phyloP scores from a whole-genome alignment of 805 yeast genomes.

The Candida taoyuanica region DNA sequence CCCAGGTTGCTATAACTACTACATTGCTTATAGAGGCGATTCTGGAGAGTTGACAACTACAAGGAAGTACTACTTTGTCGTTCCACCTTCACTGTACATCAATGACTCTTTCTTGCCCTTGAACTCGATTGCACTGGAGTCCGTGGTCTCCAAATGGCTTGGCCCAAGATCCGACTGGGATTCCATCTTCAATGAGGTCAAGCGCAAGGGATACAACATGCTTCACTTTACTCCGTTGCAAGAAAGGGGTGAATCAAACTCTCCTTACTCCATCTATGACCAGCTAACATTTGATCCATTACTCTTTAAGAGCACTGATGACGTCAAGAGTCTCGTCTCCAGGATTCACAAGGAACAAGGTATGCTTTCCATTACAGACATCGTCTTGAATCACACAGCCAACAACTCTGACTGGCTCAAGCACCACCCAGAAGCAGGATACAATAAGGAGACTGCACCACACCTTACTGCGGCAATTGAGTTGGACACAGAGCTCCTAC shows the following conservation, averaged over 20 bases:
- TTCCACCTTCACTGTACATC: conserved; percentile 68
- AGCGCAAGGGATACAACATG: conserved; percentile 87
- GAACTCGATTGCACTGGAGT: conserved; percentile 75
- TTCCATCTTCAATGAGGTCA: conserved; percentile 51
- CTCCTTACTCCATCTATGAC: conserved; percentile 90
- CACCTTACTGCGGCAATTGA: conserved; percentile 82
- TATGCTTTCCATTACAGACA: conserved; percentile 79
- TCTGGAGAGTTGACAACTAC: conserved; percentile 42
- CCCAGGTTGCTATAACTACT: conserved; percentile 82
- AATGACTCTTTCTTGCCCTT: conserved; percentile 57
- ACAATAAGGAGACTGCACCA: conserved; percentile 82
- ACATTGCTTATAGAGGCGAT: conserved; percentile 49
- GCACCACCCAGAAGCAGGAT: conserved; percentile 88
- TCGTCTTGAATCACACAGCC: conserved; percentile 94
- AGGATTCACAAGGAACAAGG: conserved; percentile 49
- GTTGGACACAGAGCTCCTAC: conserved; percentile 63
- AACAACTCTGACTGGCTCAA: conserved; percentile 81
- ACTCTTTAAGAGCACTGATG: conserved; percentile 50
- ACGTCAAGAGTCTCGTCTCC: conserved; percentile 49
- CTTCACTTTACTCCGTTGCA: conserved; percentile 94
- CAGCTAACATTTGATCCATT: conserved; percentile 73
- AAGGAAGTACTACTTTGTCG: conserved; percentile 65
- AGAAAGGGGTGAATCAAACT: conserved; percentile 80
- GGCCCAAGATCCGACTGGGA: conserved; percentile 70
- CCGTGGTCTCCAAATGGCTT: conserved; percentile 89